Conservation (phyloP, 176 grass and related monocot species). For the Avena eriantha region DNA sequence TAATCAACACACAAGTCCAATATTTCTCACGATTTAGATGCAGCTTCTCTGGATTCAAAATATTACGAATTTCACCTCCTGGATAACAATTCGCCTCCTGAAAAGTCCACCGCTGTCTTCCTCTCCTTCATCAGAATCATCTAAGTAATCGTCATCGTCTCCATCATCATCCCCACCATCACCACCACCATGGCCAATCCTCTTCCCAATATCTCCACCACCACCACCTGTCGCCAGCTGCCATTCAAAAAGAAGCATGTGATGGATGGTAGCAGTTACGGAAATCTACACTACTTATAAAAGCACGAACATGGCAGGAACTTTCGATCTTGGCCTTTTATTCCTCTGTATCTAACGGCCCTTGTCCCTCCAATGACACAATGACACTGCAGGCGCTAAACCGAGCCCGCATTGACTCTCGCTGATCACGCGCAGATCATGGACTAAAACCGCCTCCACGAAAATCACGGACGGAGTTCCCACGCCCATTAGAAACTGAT, state of each 20-base stretch:
- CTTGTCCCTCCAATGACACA: too few relatives aligned
- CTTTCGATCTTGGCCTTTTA: too few relatives aligned
- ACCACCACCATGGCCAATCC: conserved; percentile 88
- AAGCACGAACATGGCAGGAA: too few relatives aligned
- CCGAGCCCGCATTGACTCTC: too few relatives aligned
- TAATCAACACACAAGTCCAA: conserved; percentile 40
- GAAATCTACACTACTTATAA: neutral
- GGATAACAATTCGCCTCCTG: conserved; percentile 73
- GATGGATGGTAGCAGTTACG: conserved; percentile 2
- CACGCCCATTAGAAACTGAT: too few relatives aligned
- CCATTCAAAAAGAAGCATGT: conserved; percentile 40
- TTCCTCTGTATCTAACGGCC: too few relatives aligned
- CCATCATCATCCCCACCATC: conserved; percentile 96
- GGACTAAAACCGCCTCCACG: too few relatives aligned
- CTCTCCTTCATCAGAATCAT: conserved; percentile 94
- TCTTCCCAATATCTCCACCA: conserved; percentile 95
- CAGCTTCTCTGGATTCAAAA: conserved; percentile 28
- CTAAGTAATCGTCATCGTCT: conserved; percentile 98
- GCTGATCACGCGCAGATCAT: too few relatives aligned
- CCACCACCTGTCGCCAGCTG: conserved; percentile 90
- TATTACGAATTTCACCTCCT: conserved; percentile 73
- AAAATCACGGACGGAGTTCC: too few relatives aligned
- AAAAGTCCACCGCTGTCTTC: conserved; percentile 92
- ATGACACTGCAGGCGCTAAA: too few relatives aligned
- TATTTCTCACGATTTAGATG: neutral